These are phyloP conservation scores for Warburgia ugandensis DNA, from an alignment of 164 flowering plant genomes.

Conservation along the genomic window DNA sequence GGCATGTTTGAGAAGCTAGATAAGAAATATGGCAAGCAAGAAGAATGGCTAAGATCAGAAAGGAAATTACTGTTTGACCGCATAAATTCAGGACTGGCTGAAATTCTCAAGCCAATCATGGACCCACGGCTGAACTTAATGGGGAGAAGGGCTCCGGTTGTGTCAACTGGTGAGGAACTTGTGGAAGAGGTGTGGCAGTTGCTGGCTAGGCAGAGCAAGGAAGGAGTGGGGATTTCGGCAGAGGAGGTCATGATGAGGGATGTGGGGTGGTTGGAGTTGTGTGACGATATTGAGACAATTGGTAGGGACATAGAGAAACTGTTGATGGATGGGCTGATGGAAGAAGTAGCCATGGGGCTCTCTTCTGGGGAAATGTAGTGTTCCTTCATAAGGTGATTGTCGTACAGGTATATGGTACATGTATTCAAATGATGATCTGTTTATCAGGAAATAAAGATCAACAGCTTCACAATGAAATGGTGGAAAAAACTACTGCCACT, in stretches of 20 bases:
- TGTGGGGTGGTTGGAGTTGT: slow-evolving; percentile 39
- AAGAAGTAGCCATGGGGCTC: slow-evolving; percentile 22
- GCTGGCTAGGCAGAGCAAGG: slow-evolving; percentile 26
- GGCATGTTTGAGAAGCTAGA: slow-evolving; percentile 54
- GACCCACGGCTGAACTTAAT: slow-evolving; percentile 37
- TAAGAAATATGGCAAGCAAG: slow-evolving; percentile 49
- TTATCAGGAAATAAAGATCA: not conserved
- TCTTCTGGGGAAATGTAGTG: slow-evolving; percentile 21
- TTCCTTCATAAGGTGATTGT: not conserved
- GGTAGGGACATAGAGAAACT: slow-evolving; percentile 57
- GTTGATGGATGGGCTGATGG: slow-evolving; percentile 50
- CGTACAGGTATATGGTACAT: not conserved
- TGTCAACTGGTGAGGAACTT: slow-evolving; percentile 22
- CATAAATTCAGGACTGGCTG: slow-evolving; percentile 42
- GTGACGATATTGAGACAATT: slow-evolving; percentile 37
- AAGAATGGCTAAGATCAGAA: slow-evolving; percentile 45
- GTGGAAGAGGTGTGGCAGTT: slow-evolving; percentile 31
- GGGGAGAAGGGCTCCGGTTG: slow-evolving; percentile 1
- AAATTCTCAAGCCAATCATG: slow-evolving; percentile 26
- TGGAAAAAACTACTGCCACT: too few relatives aligned
- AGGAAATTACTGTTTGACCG: slow-evolving; percentile 68
- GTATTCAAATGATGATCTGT: not conserved
- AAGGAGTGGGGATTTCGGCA: slow-evolving; percentile 8
- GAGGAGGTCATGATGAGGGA: slow-evolving; percentile 11
- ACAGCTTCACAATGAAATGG: not conserved